phyloP scores from a whole-genome alignment of 176 grass and related monocot species.

The Saccharum officinarum region DNA sequence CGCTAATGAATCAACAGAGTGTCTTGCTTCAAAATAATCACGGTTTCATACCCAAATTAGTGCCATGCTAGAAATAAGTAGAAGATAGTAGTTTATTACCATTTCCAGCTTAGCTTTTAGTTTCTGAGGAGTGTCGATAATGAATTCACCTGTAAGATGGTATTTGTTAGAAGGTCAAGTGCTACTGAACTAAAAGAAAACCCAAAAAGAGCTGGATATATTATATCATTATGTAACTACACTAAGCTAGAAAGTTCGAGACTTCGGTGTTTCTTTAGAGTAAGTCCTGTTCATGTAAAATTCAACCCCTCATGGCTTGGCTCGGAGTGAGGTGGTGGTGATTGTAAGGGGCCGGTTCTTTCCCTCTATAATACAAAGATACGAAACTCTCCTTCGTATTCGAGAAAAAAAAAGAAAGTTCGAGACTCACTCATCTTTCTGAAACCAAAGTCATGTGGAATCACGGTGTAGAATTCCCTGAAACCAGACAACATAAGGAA shows the following conservation, averaged over 20 bases:
- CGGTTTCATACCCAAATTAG: neutral
- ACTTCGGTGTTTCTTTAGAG: too few species aligned
- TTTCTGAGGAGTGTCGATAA: constrained; percentile 85
- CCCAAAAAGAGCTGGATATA: neutral
- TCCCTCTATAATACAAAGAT: too few species aligned
- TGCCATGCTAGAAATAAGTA: neutral
- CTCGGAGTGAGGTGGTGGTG: too few species aligned
- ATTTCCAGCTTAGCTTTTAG: constrained; percentile 93
- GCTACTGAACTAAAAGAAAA: neutral
- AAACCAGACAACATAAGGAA: constrained; percentile 4
- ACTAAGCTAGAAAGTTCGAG: constrained; percentile 32
- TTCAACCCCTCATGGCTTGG: too few species aligned
- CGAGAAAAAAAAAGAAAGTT: too few species aligned
- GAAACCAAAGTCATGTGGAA: constrained; percentile 98
- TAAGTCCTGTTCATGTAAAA: too few species aligned
- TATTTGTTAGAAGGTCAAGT: constrained; percentile 32
- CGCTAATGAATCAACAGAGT: neutral
- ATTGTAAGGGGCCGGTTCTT: too few species aligned
- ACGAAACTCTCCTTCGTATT: too few species aligned
- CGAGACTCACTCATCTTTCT: constrained; percentile 80
- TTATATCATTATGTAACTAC: constrained; percentile 6
- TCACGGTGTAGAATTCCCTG: constrained; percentile 76
- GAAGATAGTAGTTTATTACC: constrained; percentile 59
- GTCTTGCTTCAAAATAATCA: neutral
- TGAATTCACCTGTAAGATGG: constrained; percentile 69